Conservation (phyloP, 768 basidiomycete species). For the Rubroboletus satanas region DNA sequence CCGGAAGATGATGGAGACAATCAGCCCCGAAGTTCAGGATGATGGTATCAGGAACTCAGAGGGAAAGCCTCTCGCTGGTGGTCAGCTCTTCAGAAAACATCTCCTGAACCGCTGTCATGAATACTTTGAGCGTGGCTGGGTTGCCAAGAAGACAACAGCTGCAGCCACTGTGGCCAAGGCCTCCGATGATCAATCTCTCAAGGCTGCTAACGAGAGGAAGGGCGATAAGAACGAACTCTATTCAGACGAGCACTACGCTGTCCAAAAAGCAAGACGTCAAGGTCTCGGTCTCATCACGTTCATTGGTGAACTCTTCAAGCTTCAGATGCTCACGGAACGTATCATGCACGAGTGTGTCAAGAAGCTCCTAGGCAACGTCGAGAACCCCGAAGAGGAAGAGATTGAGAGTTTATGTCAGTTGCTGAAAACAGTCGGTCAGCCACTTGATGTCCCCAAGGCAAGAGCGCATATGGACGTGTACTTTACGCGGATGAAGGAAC, state of each 20-base stretch:
- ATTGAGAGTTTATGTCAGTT: constrained; percentile 95
- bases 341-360: constrained; percentile 99
- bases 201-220: constrained; percentile 60
- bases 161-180: constrained; percentile 84
- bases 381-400: constrained; percentile 96
- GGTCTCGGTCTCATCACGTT: constrained; percentile 97
- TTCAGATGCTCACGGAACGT: constrained; percentile 96
- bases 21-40: constrained; percentile 84
- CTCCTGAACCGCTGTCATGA: constrained; percentile 95
- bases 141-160: constrained; percentile 80
- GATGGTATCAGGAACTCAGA: constrained; percentile 78
- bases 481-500: constrained; percentile 85
- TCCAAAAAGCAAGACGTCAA: constrained; percentile 95
- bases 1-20: constrained; percentile 96
- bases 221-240: constrained; percentile 69
- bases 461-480: constrained; percentile 88
- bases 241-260: constrained; percentile 94
- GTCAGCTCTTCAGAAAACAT: constrained; percentile 95
- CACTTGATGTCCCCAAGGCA: constrained; percentile 78
- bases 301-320: constrained; percentile 97
- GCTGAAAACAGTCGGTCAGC: constrained; percentile 79
- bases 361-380: constrained; percentile 89
- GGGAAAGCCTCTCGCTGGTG: constrained; percentile 88
- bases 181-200: constrained; percentile 76
- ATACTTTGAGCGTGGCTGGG: constrained; percentile 96